A percentile compares a stretch with the other conserved stretches of the same genome.
phyloP scores from a whole-genome alignment of 2,329 filamentous ascomycete genomes.

The Triangularia setosa region DNA sequence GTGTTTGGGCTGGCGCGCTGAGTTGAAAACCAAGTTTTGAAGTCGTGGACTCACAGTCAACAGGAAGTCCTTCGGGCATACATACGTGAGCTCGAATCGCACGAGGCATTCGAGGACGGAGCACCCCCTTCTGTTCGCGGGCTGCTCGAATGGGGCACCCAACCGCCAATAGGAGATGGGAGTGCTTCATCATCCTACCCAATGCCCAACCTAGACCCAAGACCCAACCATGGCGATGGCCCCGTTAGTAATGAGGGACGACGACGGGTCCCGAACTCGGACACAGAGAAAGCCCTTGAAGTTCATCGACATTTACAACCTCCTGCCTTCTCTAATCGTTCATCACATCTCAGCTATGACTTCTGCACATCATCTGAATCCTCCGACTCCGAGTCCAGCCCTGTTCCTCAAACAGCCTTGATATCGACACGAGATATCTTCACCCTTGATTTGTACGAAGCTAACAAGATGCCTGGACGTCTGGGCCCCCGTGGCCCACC shows the following conservation, averaged over 20 bases:
- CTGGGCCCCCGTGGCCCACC: constrained; percentile 37
- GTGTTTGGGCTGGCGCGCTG: constrained; percentile 26
- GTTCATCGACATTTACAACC: constrained; percentile 15
- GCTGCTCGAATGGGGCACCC: constrained; percentile 45
- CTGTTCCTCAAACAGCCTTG: constrained; percentile 41
- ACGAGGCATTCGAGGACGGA: constrained; percentile 40
- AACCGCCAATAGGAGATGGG: constrained; percentile 19
- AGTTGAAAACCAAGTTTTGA: background rate
- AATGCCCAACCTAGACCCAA: constrained; percentile 10
- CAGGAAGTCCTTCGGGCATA: constrained; percentile 59
- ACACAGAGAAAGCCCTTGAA: constrained; percentile 18
- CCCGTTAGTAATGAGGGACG: constrained; percentile 13
- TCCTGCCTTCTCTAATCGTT: constrained; percentile 13
- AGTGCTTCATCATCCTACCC: constrained; percentile 21
- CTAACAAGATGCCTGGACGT: constrained; percentile 38
- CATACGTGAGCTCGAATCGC: constrained; percentile 55
- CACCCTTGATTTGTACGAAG: constrained; percentile 37
- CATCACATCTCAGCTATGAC: constrained; percentile 26
- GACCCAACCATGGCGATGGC: constrained; percentile 10
- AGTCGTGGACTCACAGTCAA: constrained; percentile 15
- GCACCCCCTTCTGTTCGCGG: constrained; percentile 49
- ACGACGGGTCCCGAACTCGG: constrained; percentile 5
- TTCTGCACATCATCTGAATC: constrained; percentile 31
- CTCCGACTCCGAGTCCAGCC: constrained; percentile 35
- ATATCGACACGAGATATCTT: constrained; percentile 55